Evolutionary conservation across 1,284 basidiomycete genomes (phyloP), one percentile per base, ranked within the genome.

Genomic region (Nidula niveotomentosa): DNA sequence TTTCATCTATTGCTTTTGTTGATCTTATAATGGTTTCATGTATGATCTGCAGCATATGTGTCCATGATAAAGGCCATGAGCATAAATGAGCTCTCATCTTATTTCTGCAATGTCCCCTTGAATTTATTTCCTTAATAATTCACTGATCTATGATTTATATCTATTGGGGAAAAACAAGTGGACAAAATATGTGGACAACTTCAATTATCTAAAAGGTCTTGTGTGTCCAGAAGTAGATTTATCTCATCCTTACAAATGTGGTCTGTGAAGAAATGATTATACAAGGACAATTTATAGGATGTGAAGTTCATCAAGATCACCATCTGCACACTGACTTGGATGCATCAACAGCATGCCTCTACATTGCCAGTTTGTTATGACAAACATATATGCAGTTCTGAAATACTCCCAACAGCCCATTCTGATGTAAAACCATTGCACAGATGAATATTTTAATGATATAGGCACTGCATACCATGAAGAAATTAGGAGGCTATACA

Each of bases 281-380:
- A 51, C 61, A 35, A 53, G 37, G 34, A 46, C 49, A 43, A 50
- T 54, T 55, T 15, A 15, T 49, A 85, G 80, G 86, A 88, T 61
- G 80, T 85, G 60, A 75, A 81, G 62, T 73, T 80, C 62, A 80
- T 91, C 68, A 92, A 93, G 69, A 69, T 93, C 57, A 91, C 88
- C 8, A 81, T 92, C 69, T 88, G 84, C 60, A 81, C 86, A 0
- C 90, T 90, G 3, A 83, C 85, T 18, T 91, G 88, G 90, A 88
- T 84, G 69, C 88, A 90, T 66, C 79, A 90, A 51, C 82, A 84
- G 23, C 86, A 88, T 65, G 86, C 86, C 53, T 75, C 76, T 3
- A 81, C 81, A 57, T 57, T 68, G 54, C 84, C 85, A 1, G 30
- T 5, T 1, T 30, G 30, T 30, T 87, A 86, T 63, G 76, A 81